Conservation (phyloP, 441 rosid genomes). For the Pelargonium cotyledonis region DNA sequence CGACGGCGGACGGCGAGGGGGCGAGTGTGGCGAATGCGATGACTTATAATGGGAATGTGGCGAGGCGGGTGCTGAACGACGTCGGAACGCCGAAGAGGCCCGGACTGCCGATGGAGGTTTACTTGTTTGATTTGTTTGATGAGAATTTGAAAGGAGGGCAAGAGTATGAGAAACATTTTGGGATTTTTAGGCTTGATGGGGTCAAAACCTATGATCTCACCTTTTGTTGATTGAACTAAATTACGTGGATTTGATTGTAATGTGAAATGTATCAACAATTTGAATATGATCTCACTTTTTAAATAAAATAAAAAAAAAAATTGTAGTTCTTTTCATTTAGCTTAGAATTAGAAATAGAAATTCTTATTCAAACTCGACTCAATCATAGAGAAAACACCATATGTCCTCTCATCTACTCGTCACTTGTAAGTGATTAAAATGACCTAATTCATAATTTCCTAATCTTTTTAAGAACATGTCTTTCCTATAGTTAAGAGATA, state of each 20-base stretch:
- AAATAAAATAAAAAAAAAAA: no score
- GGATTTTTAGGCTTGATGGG: slow-evolving; percentile 36
- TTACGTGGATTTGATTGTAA: neutral
- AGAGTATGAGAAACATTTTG: slow-evolving; percentile 41
- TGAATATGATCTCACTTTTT: no score
- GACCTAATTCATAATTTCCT: no score
- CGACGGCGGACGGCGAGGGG: slow-evolving; percentile 39
- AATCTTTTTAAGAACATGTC: no score
- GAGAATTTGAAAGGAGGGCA: slow-evolving; percentile 34
- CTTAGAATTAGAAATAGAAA: no score
- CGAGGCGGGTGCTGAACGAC: slow-evolving; percentile 17
- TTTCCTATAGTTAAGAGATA: no score
- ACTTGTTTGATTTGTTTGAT: slow-evolving; percentile 37
- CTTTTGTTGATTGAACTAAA: slow-evolving; percentile 14
- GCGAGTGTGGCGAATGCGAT: slow-evolving; percentile 25
- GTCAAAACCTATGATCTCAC: slow-evolving; percentile 28
- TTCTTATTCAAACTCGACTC: no score
- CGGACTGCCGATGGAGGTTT: slow-evolving; percentile 26
- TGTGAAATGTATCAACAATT: no score
- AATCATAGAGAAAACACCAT: no score
- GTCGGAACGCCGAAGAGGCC: slow-evolving; percentile 48
- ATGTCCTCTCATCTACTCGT: no score
- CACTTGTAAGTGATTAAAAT: no score
- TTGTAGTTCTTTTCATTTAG: no score
- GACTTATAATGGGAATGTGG: slow-evolving; percentile 32